Evolutionary conservation across 2,329 filamentous ascomycete species (phyloP).

Genomic region (Trichoderma breve): DNA sequence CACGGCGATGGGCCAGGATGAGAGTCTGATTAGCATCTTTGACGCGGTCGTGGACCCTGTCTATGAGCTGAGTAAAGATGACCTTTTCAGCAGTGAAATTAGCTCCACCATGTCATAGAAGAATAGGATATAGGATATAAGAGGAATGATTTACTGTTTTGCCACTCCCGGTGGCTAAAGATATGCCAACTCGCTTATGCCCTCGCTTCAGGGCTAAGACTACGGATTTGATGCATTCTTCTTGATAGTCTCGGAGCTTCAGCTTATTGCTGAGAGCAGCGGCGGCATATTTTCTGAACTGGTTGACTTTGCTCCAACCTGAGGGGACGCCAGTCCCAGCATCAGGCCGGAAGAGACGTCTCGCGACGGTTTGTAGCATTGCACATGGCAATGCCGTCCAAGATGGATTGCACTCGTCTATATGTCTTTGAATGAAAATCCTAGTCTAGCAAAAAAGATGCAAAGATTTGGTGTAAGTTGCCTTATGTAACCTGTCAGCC

Average conservation of each 20-base stretch:
- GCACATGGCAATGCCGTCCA: conserved; percentile 34
- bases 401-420: neutral
- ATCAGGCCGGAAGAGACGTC: conserved; percentile 29
- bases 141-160: conserved; percentile 63
- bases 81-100: conserved; percentile 53
- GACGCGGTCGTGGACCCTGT: conserved; percentile 60
- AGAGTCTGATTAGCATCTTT: conserved; percentile 68
- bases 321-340: conserved; percentile 17
- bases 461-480: conserved; percentile 3
- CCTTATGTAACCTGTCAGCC: conserved; percentile 7
- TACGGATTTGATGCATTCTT: conserved; percentile 86
- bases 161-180: conserved; percentile 81
- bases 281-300: conserved; percentile 26
- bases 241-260: conserved; percentile 77
- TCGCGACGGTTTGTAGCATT: conserved; percentile 35
- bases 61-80: conserved; percentile 93
- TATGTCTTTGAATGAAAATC: conserved; percentile 2
- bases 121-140: neutral
- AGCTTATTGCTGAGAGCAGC: conserved; percentile 38
- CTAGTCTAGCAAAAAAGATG: neutral
- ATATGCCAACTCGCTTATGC: conserved; percentile 77
- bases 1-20: conserved; percentile 86
- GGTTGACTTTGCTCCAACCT: neutral
- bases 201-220: conserved; percentile 66
- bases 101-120: neutral